Percentiles rank a stretch among this genome's conserved stretches.
phyloP scores from a whole-genome alignment of 768 basidiomycete species.

The Pleurotus salmoneostramineus region DNA sequence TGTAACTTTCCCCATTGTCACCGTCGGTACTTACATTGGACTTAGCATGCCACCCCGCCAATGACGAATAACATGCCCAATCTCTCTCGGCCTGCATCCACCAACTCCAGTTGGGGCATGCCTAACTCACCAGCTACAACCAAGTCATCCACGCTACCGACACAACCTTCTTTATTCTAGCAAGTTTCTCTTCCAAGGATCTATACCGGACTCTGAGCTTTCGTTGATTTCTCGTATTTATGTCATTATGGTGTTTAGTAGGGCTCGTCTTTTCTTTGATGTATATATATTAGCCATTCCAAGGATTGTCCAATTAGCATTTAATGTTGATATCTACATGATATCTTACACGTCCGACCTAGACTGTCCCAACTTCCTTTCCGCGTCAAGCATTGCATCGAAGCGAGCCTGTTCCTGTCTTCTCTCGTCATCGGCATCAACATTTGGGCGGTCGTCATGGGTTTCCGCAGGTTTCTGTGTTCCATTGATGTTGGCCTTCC shows the following conservation, averaged over 20 bases:
- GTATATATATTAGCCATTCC: background rate
- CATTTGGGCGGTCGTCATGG: background rate
- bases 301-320: slow-evolving; percentile 8
- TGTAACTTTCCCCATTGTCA: slow-evolving; percentile 19
- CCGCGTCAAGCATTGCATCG: slow-evolving; percentile 55
- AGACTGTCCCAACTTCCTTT: slow-evolving; percentile 36
- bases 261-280: background rate
- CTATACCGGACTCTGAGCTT: background rate
- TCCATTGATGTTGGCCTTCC: slow-evolving; percentile 25
- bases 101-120: slow-evolving; percentile 2
- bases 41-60: slow-evolving; percentile 2
- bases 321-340: slow-evolving; percentile 5
- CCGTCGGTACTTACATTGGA: slow-evolving; percentile 17
- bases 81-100: slow-evolving; percentile 3
- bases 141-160: background rate
- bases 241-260: too few species aligned
- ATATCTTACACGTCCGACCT: slow-evolving; percentile 8
- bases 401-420: slow-evolving; percentile 50
- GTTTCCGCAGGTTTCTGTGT: background rate
- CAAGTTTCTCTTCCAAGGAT: background rate
- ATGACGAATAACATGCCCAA: slow-evolving; percentile 1
- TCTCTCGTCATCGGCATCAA: slow-evolving; percentile 22
- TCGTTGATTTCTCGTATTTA: background rate
- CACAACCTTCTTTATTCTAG: background rate
- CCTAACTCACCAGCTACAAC: background rate